phyloP scores from a whole-genome alignment of 352 stramenopile species.

The Globisporangium recalcitrans region DNA sequence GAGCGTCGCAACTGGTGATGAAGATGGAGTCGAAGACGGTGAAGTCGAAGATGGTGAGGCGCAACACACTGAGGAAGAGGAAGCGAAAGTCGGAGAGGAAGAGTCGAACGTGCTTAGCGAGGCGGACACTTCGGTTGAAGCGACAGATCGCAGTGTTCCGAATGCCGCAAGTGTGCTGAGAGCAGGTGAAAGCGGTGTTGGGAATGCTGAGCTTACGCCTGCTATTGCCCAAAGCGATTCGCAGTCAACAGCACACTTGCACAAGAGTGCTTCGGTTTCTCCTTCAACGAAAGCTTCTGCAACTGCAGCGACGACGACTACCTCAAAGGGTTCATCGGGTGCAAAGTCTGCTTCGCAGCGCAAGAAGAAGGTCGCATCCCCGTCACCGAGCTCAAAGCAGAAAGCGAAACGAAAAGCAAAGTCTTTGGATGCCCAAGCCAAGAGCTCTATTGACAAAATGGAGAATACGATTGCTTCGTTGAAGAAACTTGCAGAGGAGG shows the following conservation, averaged over 20 bases:
- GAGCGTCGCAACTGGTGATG: background rate
- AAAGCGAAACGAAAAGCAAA: conserved; percentile 9
- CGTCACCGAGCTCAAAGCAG: background rate
- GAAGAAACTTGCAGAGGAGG: conserved; percentile 21
- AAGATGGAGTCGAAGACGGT: background rate
- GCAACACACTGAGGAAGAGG: background rate
- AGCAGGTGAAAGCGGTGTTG: background rate
- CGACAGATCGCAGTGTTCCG: background rate
- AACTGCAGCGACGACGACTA: background rate
- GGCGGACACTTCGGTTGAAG: background rate
- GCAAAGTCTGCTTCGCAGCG: background rate
- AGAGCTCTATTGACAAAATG: conserved; percentile 28
- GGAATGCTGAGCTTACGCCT: background rate
- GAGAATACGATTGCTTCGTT: conserved; percentile 30
- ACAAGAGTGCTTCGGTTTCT: background rate
- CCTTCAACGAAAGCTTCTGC: background rate
- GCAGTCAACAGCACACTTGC: background rate
- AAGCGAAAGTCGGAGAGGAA: background rate
- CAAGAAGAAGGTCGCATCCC: background rate
- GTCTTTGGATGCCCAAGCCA: background rate
- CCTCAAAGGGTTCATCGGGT: background rate
- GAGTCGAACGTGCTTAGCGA: background rate
- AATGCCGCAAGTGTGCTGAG: background rate
- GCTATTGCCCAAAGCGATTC: background rate
- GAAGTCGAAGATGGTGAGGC: background rate